Evolutionary conservation across 1,139 yeast species (phyloP).

Genomic region (Schwanniomyces etchellsii): DNA sequence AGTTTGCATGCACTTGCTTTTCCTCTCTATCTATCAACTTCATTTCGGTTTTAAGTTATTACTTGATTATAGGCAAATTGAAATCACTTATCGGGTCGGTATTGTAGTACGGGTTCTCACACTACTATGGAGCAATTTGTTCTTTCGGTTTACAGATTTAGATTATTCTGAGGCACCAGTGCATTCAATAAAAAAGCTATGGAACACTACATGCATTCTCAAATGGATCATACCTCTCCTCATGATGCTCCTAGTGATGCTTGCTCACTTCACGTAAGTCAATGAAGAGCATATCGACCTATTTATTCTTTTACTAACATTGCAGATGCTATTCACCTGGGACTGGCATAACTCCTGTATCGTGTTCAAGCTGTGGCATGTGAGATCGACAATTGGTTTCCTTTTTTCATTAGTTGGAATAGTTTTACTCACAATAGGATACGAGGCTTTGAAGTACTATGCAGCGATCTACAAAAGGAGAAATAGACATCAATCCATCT

Average conservation of each 20-base stretch:
- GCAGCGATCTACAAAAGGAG: slow-evolving; percentile 6
- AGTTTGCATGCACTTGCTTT: slow-evolving; percentile 35
- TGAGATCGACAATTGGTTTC: slow-evolving; percentile 47
- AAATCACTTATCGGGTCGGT: too few species aligned
- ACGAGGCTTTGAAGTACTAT: slow-evolving; percentile 48
- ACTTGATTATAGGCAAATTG: too few species aligned
- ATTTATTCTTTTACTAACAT: too few species aligned
- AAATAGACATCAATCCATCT: slow-evolving; percentile 21
- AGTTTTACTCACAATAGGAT: slow-evolving; percentile 46
- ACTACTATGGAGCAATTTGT: slow-evolving; percentile 25
- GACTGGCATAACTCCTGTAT: slow-evolving; percentile 67
- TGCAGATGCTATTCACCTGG: slow-evolving; percentile 77
- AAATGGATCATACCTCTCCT: too few species aligned
- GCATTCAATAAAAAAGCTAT: too few species aligned
- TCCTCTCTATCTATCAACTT: slow-evolving; percentile 37
- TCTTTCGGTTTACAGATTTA: too few species aligned
- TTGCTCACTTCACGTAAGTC: slow-evolving; percentile 54
- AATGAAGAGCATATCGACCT: background rate
- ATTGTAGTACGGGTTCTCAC: too few species aligned
- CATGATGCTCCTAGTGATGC: too few species aligned
- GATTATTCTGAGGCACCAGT: too few species aligned
- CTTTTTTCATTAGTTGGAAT: slow-evolving; percentile 48
- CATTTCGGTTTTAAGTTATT: too few species aligned
- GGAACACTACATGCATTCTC: too few species aligned
- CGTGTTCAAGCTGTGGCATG: slow-evolving; percentile 76